Evolutionary conservation across 495 filamentous ascomycete species (phyloP).

Genomic region (Immersiella caudata): DNA sequence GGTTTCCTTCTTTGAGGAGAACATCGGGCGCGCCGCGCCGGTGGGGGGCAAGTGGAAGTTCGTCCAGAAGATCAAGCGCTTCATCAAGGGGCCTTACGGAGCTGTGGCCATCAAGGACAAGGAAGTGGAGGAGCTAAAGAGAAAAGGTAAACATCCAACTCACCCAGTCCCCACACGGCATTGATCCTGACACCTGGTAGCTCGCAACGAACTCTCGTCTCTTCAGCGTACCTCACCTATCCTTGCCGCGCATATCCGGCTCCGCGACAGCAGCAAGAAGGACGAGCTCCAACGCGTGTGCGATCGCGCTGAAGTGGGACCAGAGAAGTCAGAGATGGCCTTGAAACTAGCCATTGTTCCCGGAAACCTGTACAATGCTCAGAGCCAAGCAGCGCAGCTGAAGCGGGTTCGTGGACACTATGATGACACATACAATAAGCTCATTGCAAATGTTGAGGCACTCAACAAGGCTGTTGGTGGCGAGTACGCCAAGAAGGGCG

Average conservation of each 20-base stretch:
- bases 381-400: slow-evolving; percentile 67
- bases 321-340: slow-evolving; percentile 20
- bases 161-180: too few relatives aligned
- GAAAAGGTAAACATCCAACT: not conserved
- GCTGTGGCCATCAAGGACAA: slow-evolving; percentile 15
- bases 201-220: slow-evolving; percentile 4
- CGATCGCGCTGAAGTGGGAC: slow-evolving; percentile 4
- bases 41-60: slow-evolving; percentile 1
- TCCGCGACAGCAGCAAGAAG: not conserved
- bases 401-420: slow-evolving; percentile 48
- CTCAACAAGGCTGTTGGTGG: slow-evolving; percentile 18
- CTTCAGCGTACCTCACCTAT: slow-evolving; percentile 18
- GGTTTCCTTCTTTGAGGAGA: slow-evolving; percentile 10
- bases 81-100: slow-evolving; percentile 7
- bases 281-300: slow-evolving; percentile 11
- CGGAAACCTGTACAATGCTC: slow-evolving; percentile 74
- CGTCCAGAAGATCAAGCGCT: slow-evolving; percentile 5
- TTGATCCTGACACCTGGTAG: not conserved
- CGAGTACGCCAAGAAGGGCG: slow-evolving; percentile 11
- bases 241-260: slow-evolving; percentile 19
- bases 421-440: slow-evolving; percentile 25
- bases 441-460: slow-evolving; percentile 23
- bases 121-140: slow-evolving; percentile 19
- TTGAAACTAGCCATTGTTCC: slow-evolving; percentile 51
- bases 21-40: slow-evolving; percentile 19